Base-by-base conservation (phyloP, 305 asterid genomes). In the Fraxinus dipetala region DNA sequence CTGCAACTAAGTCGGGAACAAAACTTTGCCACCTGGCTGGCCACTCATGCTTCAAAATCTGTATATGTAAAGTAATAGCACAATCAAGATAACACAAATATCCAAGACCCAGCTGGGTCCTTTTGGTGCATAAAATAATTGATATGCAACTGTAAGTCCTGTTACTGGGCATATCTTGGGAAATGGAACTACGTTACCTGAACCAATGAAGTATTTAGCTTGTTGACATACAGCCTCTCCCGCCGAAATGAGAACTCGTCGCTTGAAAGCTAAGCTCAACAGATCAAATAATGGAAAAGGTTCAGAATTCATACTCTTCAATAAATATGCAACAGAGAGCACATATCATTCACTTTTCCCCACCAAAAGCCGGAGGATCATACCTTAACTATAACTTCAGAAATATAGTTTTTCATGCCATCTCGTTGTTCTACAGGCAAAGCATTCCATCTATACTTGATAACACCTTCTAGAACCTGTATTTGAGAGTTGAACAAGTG, bases 1-100 rank as follows among this genome's bases (percentile, higher is more conserved):
- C 99, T 77, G 98, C 94, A 81, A 96, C 97, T 85, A 96, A 88
- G 86, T 96, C 99, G 10, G 99, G 99, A 78, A 96, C 91, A 87
- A 96, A 96, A 79, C 97, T 93, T 77, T 87, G 90, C 99, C 99
- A 96, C 85, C 94, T 88, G 78, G 95, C 91, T 45, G 98, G 98
- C 98, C 99, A 94, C 83, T 96, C 99, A 63, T 96, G 99, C 95
- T 96, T 96, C 90, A 96, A 84, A 86, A 96, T 96, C 99, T 96
- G 90, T 36, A 85, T 32, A 82, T 63, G 56, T 70, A 86, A 31
- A 84, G 43, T 5, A 85, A 13, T 36, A 26, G 20, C 77, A 85
- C 30, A 56, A 65, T 75, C 51, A 40, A 40, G 45, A 76, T 78
- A 74, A 84, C 65, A 72, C 14, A 74, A 43, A 32, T 69, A 38